Evolutionary conservation across 495 filamentous ascomycete genomes (phyloP).

Genomic region (Bombardia bombarda): DNA sequence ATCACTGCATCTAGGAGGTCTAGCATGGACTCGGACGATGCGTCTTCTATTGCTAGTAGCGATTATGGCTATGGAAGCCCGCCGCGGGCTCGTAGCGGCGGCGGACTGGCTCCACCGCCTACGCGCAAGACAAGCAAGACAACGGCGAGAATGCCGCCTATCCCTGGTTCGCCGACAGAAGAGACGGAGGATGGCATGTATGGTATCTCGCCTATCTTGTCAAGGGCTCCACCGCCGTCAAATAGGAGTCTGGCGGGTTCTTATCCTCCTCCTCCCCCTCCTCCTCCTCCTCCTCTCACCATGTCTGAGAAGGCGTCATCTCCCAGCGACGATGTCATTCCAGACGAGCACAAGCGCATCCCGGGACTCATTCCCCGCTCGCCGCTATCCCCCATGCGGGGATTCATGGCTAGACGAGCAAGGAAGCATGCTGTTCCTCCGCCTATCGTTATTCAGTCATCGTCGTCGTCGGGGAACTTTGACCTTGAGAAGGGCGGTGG

Average conservation of each 20-base stretch:
- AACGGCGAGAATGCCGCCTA: slow-evolving; percentile 8
- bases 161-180: slow-evolving; percentile 14
- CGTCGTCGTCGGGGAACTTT: not conserved
- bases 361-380: slow-evolving; percentile 13
- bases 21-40: slow-evolving; percentile 13
- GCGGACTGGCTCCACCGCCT: slow-evolving; percentile 11
- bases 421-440: slow-evolving; percentile 7
- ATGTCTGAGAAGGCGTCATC: slow-evolving; percentile 1
- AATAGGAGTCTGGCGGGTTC: not conserved
- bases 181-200: slow-evolving; percentile 3
- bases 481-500: slow-evolving; percentile 5
- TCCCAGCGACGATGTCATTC: slow-evolving; percentile 10
- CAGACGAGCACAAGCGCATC: slow-evolving; percentile 17
- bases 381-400: slow-evolving; percentile 12
- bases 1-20: slow-evolving; percentile 5
- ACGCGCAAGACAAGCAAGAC: not conserved
- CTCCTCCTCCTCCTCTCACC: not conserved
- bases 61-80: slow-evolving; percentile 6
- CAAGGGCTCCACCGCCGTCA: slow-evolving; percentile 6
- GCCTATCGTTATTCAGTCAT: slow-evolving; percentile 12
- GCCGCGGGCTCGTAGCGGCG: slow-evolving; percentile 2
- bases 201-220: slow-evolving; percentile 19
- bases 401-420: slow-evolving; percentile 4
- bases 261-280: not conserved
- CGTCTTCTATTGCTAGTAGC: slow-evolving; percentile 4